Base-by-base conservation (phyloP, 2,329 filamentous ascomycete species). In the Cladophialophora yegresii region DNA sequence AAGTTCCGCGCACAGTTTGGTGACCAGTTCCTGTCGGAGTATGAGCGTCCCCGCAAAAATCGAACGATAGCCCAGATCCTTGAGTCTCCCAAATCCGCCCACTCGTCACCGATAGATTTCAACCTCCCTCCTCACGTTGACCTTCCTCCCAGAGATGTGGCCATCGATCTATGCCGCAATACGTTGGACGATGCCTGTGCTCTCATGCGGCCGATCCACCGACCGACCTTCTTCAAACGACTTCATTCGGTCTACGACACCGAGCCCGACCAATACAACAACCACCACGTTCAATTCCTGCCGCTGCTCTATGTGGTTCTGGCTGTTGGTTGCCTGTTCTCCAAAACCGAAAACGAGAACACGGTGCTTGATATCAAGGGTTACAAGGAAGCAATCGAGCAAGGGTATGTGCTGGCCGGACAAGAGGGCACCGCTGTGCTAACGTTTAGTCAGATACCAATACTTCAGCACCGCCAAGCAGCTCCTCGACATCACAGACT, bases 1-100 rank as follows among this genome's bases (percentile, higher is more conserved):
- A 87, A 91, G 61, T 89, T 99, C 84, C 89, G 92, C 72, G 90
- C 96, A 72, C 90, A 96, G 73, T 91, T 97, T 70, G 89, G 91
- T 51, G 87, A 88, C 66, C 82, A 95, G 69, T 83, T 95, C 54
- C 88, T 71, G 77, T 76, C 72, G 73, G 85, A 66, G 82, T 89
- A 73, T 77, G 33, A 43, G 4, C 63, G 67, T 88, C 66, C 80
- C 84, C 67, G 74, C 23, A 79, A 75, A 50, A 83, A 79, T 77
- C 80, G 76, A 65, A 80, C 80, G 1, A 78, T 85, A 69, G 81
- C 83, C 10, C 79, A 84, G 67, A 83, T 86, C 67, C 82, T 93
- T 54, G 90, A 92, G 66, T 90, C 89, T 28, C 89, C 91, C 2
- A 84, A 83, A 58, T 85, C 88, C 1, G 79, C 82, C 12, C 62